Evolutionary conservation across 148 eudicot genomes (phyloP).

Genomic region (Dianthus caryophyllus): DNA sequence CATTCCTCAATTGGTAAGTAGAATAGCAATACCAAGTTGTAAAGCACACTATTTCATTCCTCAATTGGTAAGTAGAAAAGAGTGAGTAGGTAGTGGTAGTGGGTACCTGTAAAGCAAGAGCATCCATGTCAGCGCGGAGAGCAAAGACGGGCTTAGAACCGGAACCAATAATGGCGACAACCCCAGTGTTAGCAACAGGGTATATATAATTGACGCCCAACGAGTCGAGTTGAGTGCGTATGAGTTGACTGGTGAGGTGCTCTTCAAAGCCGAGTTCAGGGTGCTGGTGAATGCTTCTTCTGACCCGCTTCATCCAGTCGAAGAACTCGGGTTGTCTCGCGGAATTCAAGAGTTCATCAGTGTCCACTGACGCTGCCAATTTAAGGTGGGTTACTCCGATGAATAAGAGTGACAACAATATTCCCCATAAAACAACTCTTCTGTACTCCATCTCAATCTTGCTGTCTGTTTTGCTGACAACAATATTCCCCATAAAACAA

Average conservation of each 20-base stretch:
- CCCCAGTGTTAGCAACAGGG: constrained; percentile 62
- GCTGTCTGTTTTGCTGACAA: too few relatives aligned
- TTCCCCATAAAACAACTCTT: neutral
- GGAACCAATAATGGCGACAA: constrained; percentile 57
- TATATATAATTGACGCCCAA: constrained; percentile 50
- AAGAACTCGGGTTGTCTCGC: constrained; percentile 42
- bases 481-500: too few relatives aligned
- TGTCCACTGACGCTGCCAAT: constrained; percentile 17
- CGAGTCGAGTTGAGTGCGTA: constrained; percentile 49
- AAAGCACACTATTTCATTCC: too few relatives aligned
- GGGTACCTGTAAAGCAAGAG: constrained; percentile 69
- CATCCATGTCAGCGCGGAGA: constrained; percentile 80
- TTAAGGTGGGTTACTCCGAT: neutral
- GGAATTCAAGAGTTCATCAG: constrained; percentile 47
- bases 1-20: too few relatives aligned
- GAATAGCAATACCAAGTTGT: too few relatives aligned
- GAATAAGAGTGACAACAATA: neutral
- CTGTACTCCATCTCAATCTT: neutral
- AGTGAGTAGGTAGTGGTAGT: too few relatives aligned
- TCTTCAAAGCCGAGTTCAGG: constrained; percentile 68
- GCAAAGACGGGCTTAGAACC: constrained; percentile 50
- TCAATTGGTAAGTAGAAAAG: too few relatives aligned
- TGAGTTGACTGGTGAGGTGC: constrained; percentile 49
- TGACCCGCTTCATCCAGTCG: constrained; percentile 43
- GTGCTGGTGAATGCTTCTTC: constrained; percentile 56